Base-by-base conservation (phyloP, 768 basidiomycete genomes). In the Cystofilobasidium bisporidii region DNA sequence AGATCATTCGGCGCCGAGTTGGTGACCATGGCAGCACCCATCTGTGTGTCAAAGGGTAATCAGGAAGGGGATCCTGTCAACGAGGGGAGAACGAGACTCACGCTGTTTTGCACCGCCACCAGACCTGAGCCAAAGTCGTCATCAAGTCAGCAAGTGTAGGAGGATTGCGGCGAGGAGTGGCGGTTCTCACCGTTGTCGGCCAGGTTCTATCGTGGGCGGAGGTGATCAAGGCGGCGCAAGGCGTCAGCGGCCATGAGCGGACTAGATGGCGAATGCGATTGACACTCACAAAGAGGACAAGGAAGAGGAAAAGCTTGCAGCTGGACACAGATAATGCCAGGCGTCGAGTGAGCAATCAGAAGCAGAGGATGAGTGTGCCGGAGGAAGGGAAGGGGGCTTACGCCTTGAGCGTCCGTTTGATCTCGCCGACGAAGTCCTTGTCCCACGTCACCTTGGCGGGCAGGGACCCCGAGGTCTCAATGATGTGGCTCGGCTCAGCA, bases 241-340 rank as follows among this genome's bases (percentile, higher is more conserved):
- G n/a, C n/a, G n/a, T n/a, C n/a, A n/a, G n/a, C n/a, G n/a, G n/a
- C n/a, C n/a, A n/a, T n/a, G n/a, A n/a, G n/a, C n/a, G n/a, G n/a
- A n/a, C n/a, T n/a, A n/a, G n/a, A n/a, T n/a, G n/a, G n/a, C n/a
- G n/a, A n/a, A n/a, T n/a, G n/a, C n/a, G n/a, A n/a, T n/a, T n/a
- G n/a, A n/a, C n/a, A n/a, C n/a, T n/a, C n/a, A n/a, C n/a, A 72
- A 73, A 78, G 60, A 77, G 74, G 2, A 75, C 75, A 38, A 73
- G 28, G 56, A 47, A 33, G 32, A 59, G 43, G 58, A 60, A 33
- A 17, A 60, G 32, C 20, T 60, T 41, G 40, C 32, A 41, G 40
- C 40, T 41, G 40, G 17, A 17, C 40, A 17, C 40, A 41, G 40
- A 41, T 30, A 65, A 75, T 36, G 45, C 24, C 53, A 55, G 60